These are phyloP conservation scores for Eucalyptus globulus DNA, from an alignment of 345 rosid species.

Conservation along the genomic window DNA sequence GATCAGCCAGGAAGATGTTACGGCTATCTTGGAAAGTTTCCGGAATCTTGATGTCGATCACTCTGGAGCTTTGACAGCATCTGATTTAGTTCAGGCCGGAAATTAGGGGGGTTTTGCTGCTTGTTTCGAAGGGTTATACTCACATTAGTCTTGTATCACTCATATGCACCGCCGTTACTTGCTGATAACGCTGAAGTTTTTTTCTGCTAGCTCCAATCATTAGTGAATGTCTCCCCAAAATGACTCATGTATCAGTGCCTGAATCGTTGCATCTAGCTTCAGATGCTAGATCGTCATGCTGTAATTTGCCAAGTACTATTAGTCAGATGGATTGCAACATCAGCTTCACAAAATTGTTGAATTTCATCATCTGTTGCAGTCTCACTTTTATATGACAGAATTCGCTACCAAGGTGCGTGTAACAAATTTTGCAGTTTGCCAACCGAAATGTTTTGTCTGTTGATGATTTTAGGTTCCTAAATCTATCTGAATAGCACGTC, in stretches of 20 bases:
- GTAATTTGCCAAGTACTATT: no score
- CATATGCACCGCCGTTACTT: background rate
- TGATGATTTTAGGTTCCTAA: background rate
- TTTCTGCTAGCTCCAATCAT: background rate
- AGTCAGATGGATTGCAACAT: background rate
- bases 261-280: background rate
- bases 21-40: constrained; percentile 24
- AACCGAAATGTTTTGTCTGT: background rate
- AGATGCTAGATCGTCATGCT: background rate
- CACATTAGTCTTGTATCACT: background rate
- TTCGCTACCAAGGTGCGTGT: background rate
- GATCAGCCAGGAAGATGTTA: constrained; percentile 22
- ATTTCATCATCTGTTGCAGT: background rate
- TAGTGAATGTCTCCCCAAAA: background rate
- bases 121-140: background rate
- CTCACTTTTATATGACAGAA: background rate
- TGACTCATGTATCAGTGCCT: background rate
- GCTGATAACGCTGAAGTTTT: background rate
- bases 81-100: background rate
- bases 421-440: background rate
- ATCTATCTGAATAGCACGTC: background rate
- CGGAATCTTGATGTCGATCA: constrained; percentile 28
- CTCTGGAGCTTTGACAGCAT: constrained; percentile 30
- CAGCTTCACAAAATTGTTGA: background rate
- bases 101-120: background rate